Base-by-base conservation (phyloP, 768 basidiomycete genomes). In the Hebeloma cylindrosporum region DNA sequence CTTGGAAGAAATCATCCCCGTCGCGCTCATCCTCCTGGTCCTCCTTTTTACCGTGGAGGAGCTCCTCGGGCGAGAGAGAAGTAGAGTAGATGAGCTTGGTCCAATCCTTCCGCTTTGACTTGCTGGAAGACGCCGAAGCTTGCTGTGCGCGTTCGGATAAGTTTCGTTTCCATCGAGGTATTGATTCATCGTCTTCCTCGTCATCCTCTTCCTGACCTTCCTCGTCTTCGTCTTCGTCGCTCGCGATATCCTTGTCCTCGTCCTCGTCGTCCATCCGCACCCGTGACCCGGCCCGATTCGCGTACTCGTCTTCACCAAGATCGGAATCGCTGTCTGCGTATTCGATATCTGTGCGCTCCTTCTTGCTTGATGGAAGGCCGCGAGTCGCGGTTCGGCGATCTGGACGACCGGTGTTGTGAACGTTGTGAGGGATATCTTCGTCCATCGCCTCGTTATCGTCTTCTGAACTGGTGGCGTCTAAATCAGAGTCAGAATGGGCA, bases 321-420 rank as follows among this genome's bases (percentile, higher is more conserved):
- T 92, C 88, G 1, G 88, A 90, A 58, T 90, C 88, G 53, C 83
- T 87, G 31, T 90, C 85, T 2, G 83, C 87, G 51, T 85, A 91
- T 38, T 79, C 79, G 18, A 86, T 62, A 7, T 75, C 74, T 3
- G 67, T 63, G 13, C 61, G 63, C 35, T 69, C 63, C 29, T 64
- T 65, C 22, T 64, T 67, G 18, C 59, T 62, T 2, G 61, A 67
- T 8, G 72, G 69, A 2, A 76, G 54, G 11, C 61, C 66, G 13
- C 77, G 74, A 1, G 68, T 60, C 3, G 73, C 58, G 28, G 66
- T 72, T 9, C 85, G 75, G 18, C 64, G 71, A 3, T 65, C 60
- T 8, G 70, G 65, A 3, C 84, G 80, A 11, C 85, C 83, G 0
- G 68, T 72, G 53, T 77, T 71, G n/a, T 63, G 56, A 2, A 59